These are phyloP conservation scores for Hyphopichia homilentoma DNA, from an alignment of 805 yeast species.

Conservation along the genomic window DNA sequence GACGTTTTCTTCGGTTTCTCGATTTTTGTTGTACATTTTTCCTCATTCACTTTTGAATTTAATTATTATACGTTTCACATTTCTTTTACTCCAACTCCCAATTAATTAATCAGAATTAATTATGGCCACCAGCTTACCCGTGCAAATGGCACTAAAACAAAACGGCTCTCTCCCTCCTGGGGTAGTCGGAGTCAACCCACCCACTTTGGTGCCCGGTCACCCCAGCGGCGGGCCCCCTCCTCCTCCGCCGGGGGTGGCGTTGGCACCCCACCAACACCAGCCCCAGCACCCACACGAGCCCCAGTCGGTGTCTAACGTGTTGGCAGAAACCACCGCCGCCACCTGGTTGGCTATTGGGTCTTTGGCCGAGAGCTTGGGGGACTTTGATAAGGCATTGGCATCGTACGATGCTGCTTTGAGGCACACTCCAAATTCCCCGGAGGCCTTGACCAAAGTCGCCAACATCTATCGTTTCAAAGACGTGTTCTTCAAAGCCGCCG, in stretches of 20 bases:
- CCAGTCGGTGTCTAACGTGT: slow-evolving; percentile 13
- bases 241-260: slow-evolving; percentile 8
- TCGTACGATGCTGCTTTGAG: slow-evolving; percentile 86
- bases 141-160: slow-evolving; percentile 13
- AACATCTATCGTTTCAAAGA: slow-evolving; percentile 85
- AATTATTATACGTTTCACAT: too few relatives aligned
- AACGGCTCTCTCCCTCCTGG: slow-evolving; percentile 1
- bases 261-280: slow-evolving; percentile 3
- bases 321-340: slow-evolving; percentile 59
- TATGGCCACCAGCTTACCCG: slow-evolving; percentile 19
- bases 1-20: background rate
- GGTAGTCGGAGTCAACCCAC: slow-evolving; percentile 1
- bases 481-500: slow-evolving; percentile 91
- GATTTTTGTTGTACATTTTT: background rate
- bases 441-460: slow-evolving; percentile 81
- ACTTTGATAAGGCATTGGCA: slow-evolving; percentile 81
- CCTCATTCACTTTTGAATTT: background rate
- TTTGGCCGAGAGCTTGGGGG: slow-evolving; percentile 85
- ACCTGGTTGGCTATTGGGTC: slow-evolving; percentile 91
- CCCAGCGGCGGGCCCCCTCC: slow-evolving; percentile 7
- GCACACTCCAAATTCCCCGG: slow-evolving; percentile 81
- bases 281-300: slow-evolving; percentile 5
- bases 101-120: too few relatives aligned
- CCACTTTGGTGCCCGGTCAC: background rate
- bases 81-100: too few relatives aligned